Evolutionary conservation across 345 rosid genomes (phyloP), one percentile per base, ranked within the genome.

Genomic region (Bruguiera parviflora): DNA sequence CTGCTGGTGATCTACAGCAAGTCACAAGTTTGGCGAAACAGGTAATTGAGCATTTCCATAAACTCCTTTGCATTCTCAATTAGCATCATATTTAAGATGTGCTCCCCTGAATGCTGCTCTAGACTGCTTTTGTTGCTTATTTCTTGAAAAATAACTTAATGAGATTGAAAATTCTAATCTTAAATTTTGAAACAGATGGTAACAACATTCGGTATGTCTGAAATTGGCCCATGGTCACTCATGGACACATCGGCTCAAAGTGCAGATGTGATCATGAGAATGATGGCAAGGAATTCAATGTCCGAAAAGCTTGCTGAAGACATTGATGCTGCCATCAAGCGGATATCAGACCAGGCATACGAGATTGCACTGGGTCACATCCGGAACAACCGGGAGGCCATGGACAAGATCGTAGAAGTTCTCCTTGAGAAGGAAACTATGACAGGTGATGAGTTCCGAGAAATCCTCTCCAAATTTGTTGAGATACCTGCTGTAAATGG

Each of bases 211-310:
- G 96, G 99, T 53, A 95, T 95, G 97, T 92, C 99, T n/a, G 97
- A 95, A 29, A 95, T 95, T 58, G 99, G 96, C 19, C 97, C 97
- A 27, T 95, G 99, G 99, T 92, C 97, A 0, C 86, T 95, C 43
- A 90, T 88, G 96, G 97, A 95, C 67, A 61, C 86, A 16, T 83
- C 92, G 0, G 85, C 83, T 1, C 97, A 90, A 79, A 90, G 96
- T 28, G 81, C 24, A 0, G 99, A 95, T 66, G 91, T 95, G 15
- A 82, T 95, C 64, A 90, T 95, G 96, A 88, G 97, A 78, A 95
- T 95, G 97, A 92, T 95, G 97, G 97, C 97, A 4, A 90, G 97
- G 49, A 95, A 95, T 73, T 95, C 96, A 19, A 95, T 95, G 99
- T 95, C 97, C 0, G 99, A 95, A 70, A 95, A 74, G 83, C 97